phyloP scores from a whole-genome alignment of 1,284 basidiomycete species.

The Boletus sp. region DNA sequence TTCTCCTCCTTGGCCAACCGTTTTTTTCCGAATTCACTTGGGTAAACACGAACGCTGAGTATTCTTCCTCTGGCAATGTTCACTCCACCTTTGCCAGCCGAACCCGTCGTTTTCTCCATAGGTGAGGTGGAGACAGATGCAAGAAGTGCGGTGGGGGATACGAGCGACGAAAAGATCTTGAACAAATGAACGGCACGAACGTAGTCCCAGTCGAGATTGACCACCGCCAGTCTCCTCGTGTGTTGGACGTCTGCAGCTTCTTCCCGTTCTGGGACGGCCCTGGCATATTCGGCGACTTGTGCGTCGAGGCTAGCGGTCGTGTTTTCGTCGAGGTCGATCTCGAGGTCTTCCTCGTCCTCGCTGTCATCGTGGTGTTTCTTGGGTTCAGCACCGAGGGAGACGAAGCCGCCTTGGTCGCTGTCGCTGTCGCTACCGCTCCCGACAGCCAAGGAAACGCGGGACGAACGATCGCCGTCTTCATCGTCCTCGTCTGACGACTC shows the following conservation, averaged over 20 bases:
- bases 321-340: conserved; percentile 79
- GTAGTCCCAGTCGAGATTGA: conserved; percentile 99
- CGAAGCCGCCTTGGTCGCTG: conserved; percentile 44
- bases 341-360: conserved; percentile 49
- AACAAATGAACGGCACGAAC: conserved; percentile 87
- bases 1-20: conserved; percentile 84
- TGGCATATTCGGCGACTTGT: conserved; percentile 62
- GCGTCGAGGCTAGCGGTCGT: conserved; percentile 69
- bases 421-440: conserved; percentile 39
- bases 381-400: conserved; percentile 47
- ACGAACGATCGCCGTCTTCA: conserved; percentile 36
- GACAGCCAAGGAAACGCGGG: conserved; percentile 31
- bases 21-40: conserved; percentile 90
- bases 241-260: conserved; percentile 36
- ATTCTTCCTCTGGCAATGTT: conserved; percentile 56
- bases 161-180: conserved; percentile 89
- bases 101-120: conserved; percentile 1
- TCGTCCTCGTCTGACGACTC: conserved; percentile 86
- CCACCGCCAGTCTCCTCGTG: conserved; percentile 83
- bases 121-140: conserved; percentile 28
- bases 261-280: conserved; percentile 39
- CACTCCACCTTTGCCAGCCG: conserved; percentile 15
- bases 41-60: conserved; percentile 80
- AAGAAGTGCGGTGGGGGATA: conserved; percentile 55
- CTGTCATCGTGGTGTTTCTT: conserved; percentile 26